A percentile compares a stretch with the other conserved stretches of the same genome.
Conservation (phyloP, 768 basidiomycete species). For the Leccinum olivaceopallidum region DNA sequence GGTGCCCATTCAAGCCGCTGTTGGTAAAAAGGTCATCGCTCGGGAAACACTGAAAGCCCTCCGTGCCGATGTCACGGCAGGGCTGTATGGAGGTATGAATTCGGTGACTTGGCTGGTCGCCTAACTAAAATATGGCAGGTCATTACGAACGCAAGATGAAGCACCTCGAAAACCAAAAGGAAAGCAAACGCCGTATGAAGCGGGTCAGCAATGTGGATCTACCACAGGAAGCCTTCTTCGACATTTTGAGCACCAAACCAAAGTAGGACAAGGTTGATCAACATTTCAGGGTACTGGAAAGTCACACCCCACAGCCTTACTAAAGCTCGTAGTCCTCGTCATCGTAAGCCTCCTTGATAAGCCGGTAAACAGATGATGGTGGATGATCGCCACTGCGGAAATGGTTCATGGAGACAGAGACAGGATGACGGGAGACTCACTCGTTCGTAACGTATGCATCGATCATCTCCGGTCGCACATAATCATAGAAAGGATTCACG, state of each 20-base stretch:
- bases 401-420: slow-evolving; percentile 9
- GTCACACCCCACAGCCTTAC: slow-evolving; percentile 1
- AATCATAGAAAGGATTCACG: slow-evolving; percentile 95
- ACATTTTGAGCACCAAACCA: slow-evolving; percentile 70
- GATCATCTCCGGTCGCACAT: slow-evolving; percentile 89
- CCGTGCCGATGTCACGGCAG: slow-evolving; percentile 91
- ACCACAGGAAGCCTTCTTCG: slow-evolving; percentile 95
- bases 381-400: slow-evolving; percentile 86
- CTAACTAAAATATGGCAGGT: slow-evolving; percentile 38
- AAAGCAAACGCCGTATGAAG: slow-evolving; percentile 89
- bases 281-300: not conserved
- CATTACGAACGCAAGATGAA: slow-evolving; percentile 95
- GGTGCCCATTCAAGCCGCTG: slow-evolving; percentile 91
- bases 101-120: not conserved
- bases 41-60: slow-evolving; percentile 85
- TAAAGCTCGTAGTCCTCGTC: slow-evolving; percentile 86
- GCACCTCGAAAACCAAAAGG: slow-evolving; percentile 88
- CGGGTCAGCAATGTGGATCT: slow-evolving; percentile 84
- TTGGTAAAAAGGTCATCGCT: slow-evolving; percentile 86
- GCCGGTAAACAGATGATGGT: slow-evolving; percentile 87
- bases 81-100: slow-evolving; percentile 77
- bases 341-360: slow-evolving; percentile 94
- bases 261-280: slow-evolving; percentile 17
- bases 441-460: slow-evolving; percentile 96
- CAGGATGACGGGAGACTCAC: slow-evolving; percentile 51